These are phyloP conservation scores for Cryptococcus sp. DNA, from an alignment of 1,284 basidiomycete species.

Conservation along the genomic window DNA sequence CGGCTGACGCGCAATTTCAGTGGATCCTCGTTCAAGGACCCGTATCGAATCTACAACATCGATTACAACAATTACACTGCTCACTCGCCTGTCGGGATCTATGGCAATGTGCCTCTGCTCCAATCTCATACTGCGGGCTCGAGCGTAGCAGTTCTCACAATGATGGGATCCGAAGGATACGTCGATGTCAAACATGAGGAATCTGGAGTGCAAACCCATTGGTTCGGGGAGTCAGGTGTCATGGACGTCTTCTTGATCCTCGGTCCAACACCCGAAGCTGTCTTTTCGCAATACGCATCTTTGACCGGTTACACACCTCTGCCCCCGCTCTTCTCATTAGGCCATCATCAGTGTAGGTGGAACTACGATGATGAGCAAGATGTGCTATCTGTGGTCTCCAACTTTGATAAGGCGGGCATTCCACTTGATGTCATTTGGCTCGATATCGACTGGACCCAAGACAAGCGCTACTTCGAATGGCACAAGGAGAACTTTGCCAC, in stretches of 20 bases:
- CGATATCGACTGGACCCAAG: conserved; percentile 93
- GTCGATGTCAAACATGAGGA: conserved; percentile 77
- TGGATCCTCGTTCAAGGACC: conserved; percentile 73
- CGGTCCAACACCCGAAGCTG: conserved; percentile 75
- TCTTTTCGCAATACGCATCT: conserved; percentile 81
- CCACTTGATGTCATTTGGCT: conserved; percentile 98
- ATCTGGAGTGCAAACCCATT: conserved; percentile 76
- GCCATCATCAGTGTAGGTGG: conserved; percentile 98
- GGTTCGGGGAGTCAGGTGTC: conserved; percentile 96
- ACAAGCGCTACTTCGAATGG: conserved; percentile 99
- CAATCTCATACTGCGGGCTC: conserved; percentile 81
- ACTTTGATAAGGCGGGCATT: conserved; percentile 90
- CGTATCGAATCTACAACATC: conserved; percentile 92
- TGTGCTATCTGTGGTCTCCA: conserved; percentile 78
- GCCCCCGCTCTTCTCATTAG: conserved; percentile 87
- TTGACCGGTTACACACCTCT: conserved; percentile 84
- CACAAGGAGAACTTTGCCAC: conserved; percentile 88
- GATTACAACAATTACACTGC: conserved; percentile 97
- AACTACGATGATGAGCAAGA: conserved; percentile 94
- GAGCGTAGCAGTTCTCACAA: conserved; percentile 88
- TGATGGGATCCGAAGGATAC: conserved; percentile 92
- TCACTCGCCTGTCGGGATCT: conserved; percentile 86
- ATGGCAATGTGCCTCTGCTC: conserved; percentile 87
- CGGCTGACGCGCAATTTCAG: conserved; percentile 12
- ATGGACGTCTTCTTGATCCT: conserved; percentile 92